These are phyloP conservation scores for Termitomyces sp. DNA, from an alignment of 768 basidiomycete genomes.

Conservation along the genomic window DNA sequence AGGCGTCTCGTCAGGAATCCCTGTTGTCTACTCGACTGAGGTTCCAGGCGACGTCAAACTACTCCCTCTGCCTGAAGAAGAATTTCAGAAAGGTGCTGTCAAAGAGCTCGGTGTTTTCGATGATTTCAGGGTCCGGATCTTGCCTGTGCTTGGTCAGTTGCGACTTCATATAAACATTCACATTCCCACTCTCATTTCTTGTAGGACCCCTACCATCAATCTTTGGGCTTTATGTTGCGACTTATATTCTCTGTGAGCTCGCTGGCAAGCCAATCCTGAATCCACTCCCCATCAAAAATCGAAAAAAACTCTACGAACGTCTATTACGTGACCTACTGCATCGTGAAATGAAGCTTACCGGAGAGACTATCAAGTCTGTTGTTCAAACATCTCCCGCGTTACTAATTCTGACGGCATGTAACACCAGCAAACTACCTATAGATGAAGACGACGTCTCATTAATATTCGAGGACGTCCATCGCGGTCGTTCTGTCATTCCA, in stretches of 20 bases:
- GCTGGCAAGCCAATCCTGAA: constrained; percentile 82
- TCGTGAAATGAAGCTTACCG: constrained; percentile 69
- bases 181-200: background rate
- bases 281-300: constrained; percentile 82
- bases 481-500: constrained; percentile 74
- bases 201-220: constrained; percentile 80
- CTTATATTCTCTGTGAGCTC: constrained; percentile 83
- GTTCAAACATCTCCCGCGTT: background rate
- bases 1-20: constrained; percentile 65
- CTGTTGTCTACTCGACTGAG: constrained; percentile 95
- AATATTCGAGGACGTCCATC: constrained; percentile 84
- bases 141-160: constrained; percentile 80
- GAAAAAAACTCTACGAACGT: constrained; percentile 79
- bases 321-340: constrained; percentile 74
- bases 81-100: constrained; percentile 86
- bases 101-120: constrained; percentile 88
- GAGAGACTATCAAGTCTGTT: constrained; percentile 56
- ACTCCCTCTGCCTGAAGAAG: constrained; percentile 87
- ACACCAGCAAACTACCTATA: constrained; percentile 65
- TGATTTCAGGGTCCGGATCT: constrained; percentile 89
- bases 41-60: constrained; percentile 85
- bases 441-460: constrained; percentile 81
- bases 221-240: constrained; percentile 88
- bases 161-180: background rate
- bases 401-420: background rate